phyloP scores from a whole-genome alignment of 2,329 filamentous ascomycete genomes.

The Cytospora piceicola region DNA sequence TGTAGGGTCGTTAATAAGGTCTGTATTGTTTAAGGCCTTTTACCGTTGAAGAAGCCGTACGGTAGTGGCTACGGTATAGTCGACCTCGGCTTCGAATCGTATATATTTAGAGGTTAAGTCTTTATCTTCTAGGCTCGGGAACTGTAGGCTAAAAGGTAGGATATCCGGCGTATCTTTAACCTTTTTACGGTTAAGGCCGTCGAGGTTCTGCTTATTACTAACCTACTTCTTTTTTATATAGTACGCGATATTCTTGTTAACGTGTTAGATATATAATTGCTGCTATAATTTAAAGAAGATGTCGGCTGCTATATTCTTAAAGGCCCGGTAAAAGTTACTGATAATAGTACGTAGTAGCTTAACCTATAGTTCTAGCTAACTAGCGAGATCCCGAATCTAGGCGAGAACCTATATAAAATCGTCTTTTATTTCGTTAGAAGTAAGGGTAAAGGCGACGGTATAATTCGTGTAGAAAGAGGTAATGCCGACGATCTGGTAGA shows the following conservation, averaged over 20 bases:
- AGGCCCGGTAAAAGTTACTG: neutral
- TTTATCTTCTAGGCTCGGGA: neutral
- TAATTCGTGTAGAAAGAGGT: slow-evolving; percentile 1
- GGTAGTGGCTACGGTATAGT: neutral
- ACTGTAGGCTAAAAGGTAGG: neutral
- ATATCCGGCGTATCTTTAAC: neutral
- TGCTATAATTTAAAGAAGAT: neutral
- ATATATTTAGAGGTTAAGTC: neutral
- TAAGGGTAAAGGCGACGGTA: slow-evolving; percentile 6
- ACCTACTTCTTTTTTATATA: too few species aligned
- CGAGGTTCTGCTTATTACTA: slow-evolving; percentile 1
- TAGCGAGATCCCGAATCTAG: neutral
- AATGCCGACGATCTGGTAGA: neutral
- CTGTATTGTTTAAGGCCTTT: neutral
- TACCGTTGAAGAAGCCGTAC: neutral
- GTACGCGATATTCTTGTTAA: slow-evolving; percentile 9
- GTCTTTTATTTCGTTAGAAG: neutral
- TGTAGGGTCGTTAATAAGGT: neutral
- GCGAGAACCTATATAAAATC: neutral
- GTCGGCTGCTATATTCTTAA: neutral
- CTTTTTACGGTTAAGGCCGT: neutral
- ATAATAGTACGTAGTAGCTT: neutral
- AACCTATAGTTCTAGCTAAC: neutral
- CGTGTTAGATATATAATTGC: slow-evolving; percentile 2
- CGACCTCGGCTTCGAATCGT: neutral